Base-by-base conservation (phyloP, 2,329 filamentous ascomycete species). In the Ramichloridium luteum region DNA sequence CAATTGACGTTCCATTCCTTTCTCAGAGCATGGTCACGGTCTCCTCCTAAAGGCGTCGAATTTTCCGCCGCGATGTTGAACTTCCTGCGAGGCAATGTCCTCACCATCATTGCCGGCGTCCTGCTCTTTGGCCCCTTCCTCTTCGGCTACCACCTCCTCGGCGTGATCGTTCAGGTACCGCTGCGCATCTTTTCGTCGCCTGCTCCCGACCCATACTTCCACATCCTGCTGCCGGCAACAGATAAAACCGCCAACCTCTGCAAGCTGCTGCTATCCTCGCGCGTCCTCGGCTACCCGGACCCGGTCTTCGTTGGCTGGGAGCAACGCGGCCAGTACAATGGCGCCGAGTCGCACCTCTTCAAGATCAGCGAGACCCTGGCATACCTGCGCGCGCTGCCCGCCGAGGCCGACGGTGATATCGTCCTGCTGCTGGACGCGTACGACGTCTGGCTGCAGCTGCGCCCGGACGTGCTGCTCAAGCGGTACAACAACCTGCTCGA, bases 361-460 rank as follows among this genome's bases (percentile, higher is more conserved):
- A 44, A 43, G 18, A 30, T 37, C 13, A 29, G 28, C 2, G 31
- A 38, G 13, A 39, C 40, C 13, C 16, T 41, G 23, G 37, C 31
- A n/a, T 39, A 44, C 18, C 20, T 44, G 5, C 29, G 37, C 10
- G 27, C 28, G 8, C 33, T 42, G 11, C 34, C 25, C 4, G 18
- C 29, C 13, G 26, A 34, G 13, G 27, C 34, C 13, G 37, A 43
- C 23, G 59, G 70, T 9, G 77, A 81, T 48, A 53, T 82, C 16
- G 65, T 78, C 5, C 54, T 80, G 35, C 61, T 80, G 28, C 62
- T 75, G 4, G 75, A 80, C 48, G 73, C 69, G 1, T 67, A 72
- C 48, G 72, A 80, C 36, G 62, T 73, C 1, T 72, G 74, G 57
- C 72, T 79, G 37, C 77, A 81, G 49, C 58, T 80, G 2, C 73